These are phyloP conservation scores for Plasmodium reichenowi DNA, from an alignment of 169 alveolate genomes.

Conservation along the genomic window DNA sequence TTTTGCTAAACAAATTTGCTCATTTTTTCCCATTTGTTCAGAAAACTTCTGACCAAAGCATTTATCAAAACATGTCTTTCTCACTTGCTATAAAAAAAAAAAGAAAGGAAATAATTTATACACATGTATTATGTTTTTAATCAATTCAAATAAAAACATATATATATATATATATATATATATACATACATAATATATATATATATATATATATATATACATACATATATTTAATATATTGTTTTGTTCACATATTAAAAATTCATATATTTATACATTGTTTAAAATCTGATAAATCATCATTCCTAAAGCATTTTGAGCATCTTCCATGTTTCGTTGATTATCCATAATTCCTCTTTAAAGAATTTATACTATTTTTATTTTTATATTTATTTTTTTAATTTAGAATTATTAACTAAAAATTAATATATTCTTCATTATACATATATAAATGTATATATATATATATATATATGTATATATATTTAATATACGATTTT, in stretches of 20 bases:
- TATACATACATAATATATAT: no score
- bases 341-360: conserved; percentile 26
- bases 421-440: neutral
- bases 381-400: neutral
- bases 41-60: conserved; percentile 88
- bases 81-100: conserved; percentile 83
- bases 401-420: neutral
- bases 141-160: no score
- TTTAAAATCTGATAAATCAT: conserved; percentile 68
- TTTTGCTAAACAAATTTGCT: conserved; percentile 90
- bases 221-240: no score
- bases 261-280: conserved; percentile 30
- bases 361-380: no score
- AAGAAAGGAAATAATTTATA: conserved; percentile 1
- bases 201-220: no score
- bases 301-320: conserved; percentile 74
- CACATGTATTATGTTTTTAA: neutral
- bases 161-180: no score
- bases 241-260: neutral
- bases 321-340: conserved; percentile 49
- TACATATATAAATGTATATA: neutral
- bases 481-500: no score
- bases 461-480: neutral
- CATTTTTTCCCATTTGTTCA: conserved; percentile 86
- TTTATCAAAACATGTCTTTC: conserved; percentile 90